These are phyloP conservation scores for Amaranthus hypochondriacus DNA, from an alignment of 148 eudicot species.

Conservation along the genomic window DNA sequence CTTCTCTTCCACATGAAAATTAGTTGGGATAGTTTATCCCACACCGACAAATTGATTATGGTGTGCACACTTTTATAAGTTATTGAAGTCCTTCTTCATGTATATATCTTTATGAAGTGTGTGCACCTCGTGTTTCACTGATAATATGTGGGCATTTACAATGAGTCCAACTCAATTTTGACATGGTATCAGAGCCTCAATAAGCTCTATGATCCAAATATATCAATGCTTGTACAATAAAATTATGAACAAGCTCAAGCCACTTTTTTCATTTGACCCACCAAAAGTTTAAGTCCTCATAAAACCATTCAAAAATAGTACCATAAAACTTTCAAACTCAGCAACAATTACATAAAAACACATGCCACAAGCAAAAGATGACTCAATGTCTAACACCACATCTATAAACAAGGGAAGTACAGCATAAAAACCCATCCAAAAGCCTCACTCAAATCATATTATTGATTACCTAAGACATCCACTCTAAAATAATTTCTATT, in stretches of 20 bases:
- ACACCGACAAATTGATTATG: too few species aligned
- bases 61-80: too few species aligned
- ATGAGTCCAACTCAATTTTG: too few species aligned
- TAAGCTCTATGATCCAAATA: not conserved
- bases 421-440: not conserved
- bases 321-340: not conserved
- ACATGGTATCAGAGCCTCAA: too few species aligned
- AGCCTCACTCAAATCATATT: not conserved
- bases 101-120: too few species aligned
- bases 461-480: not conserved
- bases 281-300: not conserved
- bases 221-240: not conserved
- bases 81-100: too few species aligned
- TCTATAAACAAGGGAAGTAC: not conserved
- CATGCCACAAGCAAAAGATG: not conserved
- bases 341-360: not conserved
- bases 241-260: not conserved
- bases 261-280: not conserved
- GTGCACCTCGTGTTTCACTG: too few species aligned
- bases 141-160: too few species aligned
- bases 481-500: too few species aligned
- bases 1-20: not conserved
- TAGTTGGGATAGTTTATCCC: too few species aligned
- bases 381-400: not conserved
- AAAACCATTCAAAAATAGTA: not conserved